Evolutionary conservation across 345 rosid species (phyloP), one percentile per base, ranked within the genome.

Genomic region (Sapria himalayana): DNA sequence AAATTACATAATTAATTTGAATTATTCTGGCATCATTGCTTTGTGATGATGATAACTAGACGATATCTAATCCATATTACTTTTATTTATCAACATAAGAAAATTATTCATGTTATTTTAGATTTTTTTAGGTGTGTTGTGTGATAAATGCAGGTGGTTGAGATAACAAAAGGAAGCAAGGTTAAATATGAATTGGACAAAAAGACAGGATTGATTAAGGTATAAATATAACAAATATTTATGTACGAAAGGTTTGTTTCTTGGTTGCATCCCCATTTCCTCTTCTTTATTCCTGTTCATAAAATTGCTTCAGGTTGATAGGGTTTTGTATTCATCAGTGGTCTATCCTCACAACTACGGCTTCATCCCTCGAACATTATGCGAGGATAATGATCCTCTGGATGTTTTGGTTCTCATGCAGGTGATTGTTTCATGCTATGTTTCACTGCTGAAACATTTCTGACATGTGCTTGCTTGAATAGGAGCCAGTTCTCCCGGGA

Each of bases 301-400:
- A 43, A 41, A 13, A 14, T 45, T 56, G 46, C 33, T 35, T 54
- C 48, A 81, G 96, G 94, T 86, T 32, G 94, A 86, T 45, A 65
- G 97, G 8, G 24, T 86, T 37, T 55, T 86, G 39, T 86, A 81
- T 58, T 86, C 97, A 3, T 86, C 97, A 0, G 94, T 86, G 48
- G 97, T 86, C n/a, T 86, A 86, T 57, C 97, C 97, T 27, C 97
- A 86, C 50, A 86, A 86, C 74, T 86, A 86, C n/a, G 97, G 97
- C 29, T 86, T 86, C 64, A 70, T 81, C 45, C 94, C 97, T 6
- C 61, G 94, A 45, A 76, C 94, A 12, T 58, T 86, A 44, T 81
- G 97, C 55, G 97, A 86, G 66, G 97, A 86, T 59, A 86, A 82
- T 35, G 97, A 86, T 70, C 97, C 97, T 1, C 47, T 86, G 49